phyloP scores from a whole-genome alignment of 106 monocot genomes.

The Agapanthus africanus region DNA sequence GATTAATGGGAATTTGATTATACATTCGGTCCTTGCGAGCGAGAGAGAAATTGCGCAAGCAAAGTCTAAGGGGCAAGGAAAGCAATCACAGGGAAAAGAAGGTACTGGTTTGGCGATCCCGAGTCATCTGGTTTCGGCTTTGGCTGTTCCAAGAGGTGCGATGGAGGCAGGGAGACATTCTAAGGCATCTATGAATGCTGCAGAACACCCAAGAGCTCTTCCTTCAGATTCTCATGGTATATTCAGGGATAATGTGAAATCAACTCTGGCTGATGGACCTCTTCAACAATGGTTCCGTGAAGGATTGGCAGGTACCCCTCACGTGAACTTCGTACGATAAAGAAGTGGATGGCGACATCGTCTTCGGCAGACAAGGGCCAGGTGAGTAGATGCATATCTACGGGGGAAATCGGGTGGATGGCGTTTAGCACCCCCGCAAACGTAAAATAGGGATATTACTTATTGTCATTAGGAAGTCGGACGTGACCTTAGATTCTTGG shows the following conservation, averaged over 20 bases:
- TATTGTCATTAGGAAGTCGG: too few relatives aligned
- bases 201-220: slow-evolving; percentile 28
- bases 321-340: too few relatives aligned
- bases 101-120: slow-evolving; percentile 48
- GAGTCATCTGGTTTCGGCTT: slow-evolving; percentile 28
- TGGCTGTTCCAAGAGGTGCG: slow-evolving; percentile 28
- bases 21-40: slow-evolving; percentile 81
- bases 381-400: too few relatives aligned
- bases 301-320: slow-evolving; percentile 91
- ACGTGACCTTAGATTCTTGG: too few relatives aligned
- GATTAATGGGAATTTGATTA: slow-evolving; percentile 93
- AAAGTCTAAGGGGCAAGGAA: too few relatives aligned
- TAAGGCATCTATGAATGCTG: slow-evolving; percentile 23
- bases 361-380: too few relatives aligned
- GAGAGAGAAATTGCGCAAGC: slow-evolving; percentile 51
- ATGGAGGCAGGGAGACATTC: too few relatives aligned
- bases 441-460: too few relatives aligned
- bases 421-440: too few relatives aligned
- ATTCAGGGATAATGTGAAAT: slow-evolving; percentile 14
- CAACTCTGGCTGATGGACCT: slow-evolving; percentile 41
- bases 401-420: too few relatives aligned
- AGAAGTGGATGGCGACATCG: too few relatives aligned
- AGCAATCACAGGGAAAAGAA: slow-evolving; percentile 15
- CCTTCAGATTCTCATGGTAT: slow-evolving; percentile 27
- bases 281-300: slow-evolving; percentile 89